A percentile compares a stretch with the other conserved stretches of the same genome.
Conservation (phyloP, 306 rosid genomes). For the Trifolium fragiferum region DNA sequence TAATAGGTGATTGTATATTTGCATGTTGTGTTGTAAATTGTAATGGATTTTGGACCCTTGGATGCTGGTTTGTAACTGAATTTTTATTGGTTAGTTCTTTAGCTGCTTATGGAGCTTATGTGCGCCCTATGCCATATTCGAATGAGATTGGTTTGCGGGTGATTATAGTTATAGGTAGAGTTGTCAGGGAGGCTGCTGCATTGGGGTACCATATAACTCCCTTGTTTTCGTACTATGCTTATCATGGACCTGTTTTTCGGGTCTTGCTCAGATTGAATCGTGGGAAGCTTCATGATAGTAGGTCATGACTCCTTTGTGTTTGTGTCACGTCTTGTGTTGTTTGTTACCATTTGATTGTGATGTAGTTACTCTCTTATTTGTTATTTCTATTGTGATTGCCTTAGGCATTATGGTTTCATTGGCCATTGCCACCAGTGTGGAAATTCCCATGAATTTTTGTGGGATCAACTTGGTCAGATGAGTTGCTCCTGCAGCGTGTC, state of each 20-base stretch:
- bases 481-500: conserved; percentile 72
- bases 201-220: conserved; percentile 81
- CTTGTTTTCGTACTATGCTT: conserved; percentile 80
- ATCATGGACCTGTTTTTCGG: conserved; percentile 90
- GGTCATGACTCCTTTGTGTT: conserved; percentile 46
- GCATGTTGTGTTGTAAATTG: conserved; percentile 34
- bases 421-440: conserved; percentile 80
- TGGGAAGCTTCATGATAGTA: conserved; percentile 70
- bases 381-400: conserved; percentile 4
- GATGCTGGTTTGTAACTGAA: conserved; percentile 17
- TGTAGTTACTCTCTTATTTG: conserved; percentile 13
- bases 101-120: conserved; percentile 95
- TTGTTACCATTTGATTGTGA: conserved; percentile 2
- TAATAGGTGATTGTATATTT: conserved; percentile 1
- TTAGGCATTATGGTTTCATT: conserved; percentile 76
- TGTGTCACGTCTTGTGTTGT: not conserved
- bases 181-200: conserved; percentile 79
- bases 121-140: conserved; percentile 84
- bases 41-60: conserved; percentile 19
- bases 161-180: conserved; percentile 99
- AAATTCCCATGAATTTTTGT: conserved; percentile 73
- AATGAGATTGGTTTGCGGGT: conserved; percentile 91
- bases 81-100: conserved; percentile 63
- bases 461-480: conserved; percentile 77
- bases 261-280: conserved; percentile 80